phyloP scores from a whole-genome alignment of 768 basidiomycete species.

The Daedalea quercina region DNA sequence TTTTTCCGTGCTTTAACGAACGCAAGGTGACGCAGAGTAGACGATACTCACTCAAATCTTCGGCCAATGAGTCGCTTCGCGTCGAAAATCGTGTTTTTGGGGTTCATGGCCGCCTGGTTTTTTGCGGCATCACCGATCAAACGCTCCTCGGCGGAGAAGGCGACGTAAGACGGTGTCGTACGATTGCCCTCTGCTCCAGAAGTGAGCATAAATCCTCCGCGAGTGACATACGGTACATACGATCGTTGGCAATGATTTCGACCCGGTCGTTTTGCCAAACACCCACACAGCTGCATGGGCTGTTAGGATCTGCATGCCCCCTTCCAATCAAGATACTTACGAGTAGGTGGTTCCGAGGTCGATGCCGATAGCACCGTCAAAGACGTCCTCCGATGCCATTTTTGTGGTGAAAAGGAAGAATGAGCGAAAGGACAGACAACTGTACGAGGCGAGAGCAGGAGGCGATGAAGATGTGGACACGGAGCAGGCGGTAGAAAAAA shows the following conservation, averaged over 20 bases:
- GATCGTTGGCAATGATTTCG: slow-evolving; percentile 97
- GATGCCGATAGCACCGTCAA: slow-evolving; percentile 95
- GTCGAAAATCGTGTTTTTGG: slow-evolving; percentile 97
- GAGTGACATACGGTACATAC: slow-evolving; percentile 39
- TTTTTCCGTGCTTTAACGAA: too few species aligned
- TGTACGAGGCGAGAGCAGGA: slow-evolving; percentile 13
- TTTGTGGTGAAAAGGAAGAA: slow-evolving; percentile 36
- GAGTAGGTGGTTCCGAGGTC: slow-evolving; percentile 98
- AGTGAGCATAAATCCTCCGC: background rate
- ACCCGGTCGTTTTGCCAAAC: slow-evolving; percentile 99
- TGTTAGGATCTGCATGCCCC: slow-evolving; percentile 13
- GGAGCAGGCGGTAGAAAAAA: slow-evolving; percentile 30
- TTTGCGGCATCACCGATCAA: slow-evolving; percentile 98
- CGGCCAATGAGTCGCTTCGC: slow-evolving; percentile 99
- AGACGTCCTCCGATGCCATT: slow-evolving; percentile 91
- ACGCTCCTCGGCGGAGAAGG: slow-evolving; percentile 94
- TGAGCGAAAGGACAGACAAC: slow-evolving; percentile 19
- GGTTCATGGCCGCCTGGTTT: slow-evolving; percentile 99
- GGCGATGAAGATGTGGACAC: slow-evolving; percentile 23
- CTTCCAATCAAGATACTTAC: slow-evolving; percentile 33
- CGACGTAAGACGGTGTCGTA: slow-evolving; percentile 98
- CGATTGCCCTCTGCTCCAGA: slow-evolving; percentile 81
- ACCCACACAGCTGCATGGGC: slow-evolving; percentile 75
- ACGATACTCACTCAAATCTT: slow-evolving; percentile 73
- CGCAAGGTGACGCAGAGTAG: background rate